Base-by-base conservation (phyloP, 2,329 filamentous ascomycete species). In the Exophiala alcalophila region DNA sequence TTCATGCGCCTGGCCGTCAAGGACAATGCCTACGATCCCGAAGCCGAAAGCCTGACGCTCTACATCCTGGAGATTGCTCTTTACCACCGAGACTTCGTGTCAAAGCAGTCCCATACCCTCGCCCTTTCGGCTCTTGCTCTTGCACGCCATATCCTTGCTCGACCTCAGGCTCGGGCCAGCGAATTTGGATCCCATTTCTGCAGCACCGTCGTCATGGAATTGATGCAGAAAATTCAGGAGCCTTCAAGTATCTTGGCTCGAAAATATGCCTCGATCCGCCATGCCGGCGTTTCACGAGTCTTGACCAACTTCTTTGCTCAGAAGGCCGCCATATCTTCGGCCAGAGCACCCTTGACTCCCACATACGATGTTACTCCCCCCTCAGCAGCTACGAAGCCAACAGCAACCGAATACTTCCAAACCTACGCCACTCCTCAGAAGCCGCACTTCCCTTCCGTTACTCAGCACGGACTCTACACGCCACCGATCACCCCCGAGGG, bases 61-160 rank as follows among this genome's bases (percentile, higher is more conserved):
- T 98, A 97, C 72, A 84, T 98, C 50, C 84, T 86, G 61, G 92
- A 98, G 70, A 91, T 97, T 59, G 87, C 90, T 31, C 74, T 97
- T 28, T 98, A 96, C 69, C 88, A 97, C 72, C 86, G 91, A 60
- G 92, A 97, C 55, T 98, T 98, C 59, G 90, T 98, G 50, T 92
- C 90, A 11, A 89, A 85, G 42, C 84, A 84, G 60, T 89, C 92
- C 14, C 95, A 91, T 0, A 83, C 90, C 53, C 87, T 98, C 76
- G 90, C 92, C 30, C 79, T 88, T 54, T 84, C 89, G 29, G 88
- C 90, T 8, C 74, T 97, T 42, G 88, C 88, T 39, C 77, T 98
- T 27, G 83, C 91, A 26, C 78, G 90, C 52, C 91, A 86, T 61
- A 88, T 98, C 52, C 77, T 97, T 8, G 82, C 82, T 59, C 83